These are phyloP conservation scores for Chimonanthus salicifolius DNA, from an alignment of 164 flowering plant species.

Conservation along the genomic window DNA sequence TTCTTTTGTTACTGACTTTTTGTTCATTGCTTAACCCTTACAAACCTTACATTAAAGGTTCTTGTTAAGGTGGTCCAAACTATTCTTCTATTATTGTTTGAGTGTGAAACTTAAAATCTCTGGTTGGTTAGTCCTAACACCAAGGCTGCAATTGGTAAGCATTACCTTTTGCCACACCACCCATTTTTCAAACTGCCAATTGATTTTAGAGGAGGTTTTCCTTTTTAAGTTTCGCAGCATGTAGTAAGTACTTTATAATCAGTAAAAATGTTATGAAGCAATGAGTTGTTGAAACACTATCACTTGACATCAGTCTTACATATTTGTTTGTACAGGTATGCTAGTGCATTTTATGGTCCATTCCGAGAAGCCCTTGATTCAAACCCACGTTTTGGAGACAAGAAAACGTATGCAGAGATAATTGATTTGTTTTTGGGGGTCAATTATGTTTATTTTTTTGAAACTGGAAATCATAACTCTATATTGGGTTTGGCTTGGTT, in stretches of 20 bases:
- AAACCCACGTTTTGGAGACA: conserved; percentile 98
- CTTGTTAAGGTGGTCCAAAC: neutral
- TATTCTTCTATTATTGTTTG: too few species aligned
- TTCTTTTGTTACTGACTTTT: neutral
- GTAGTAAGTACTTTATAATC: too few species aligned
- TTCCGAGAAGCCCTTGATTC: conserved; percentile 96
- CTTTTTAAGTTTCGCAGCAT: too few species aligned
- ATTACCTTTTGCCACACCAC: too few species aligned
- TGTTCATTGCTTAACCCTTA: neutral
- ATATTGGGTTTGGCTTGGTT: conserved; percentile 15
- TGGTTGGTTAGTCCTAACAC: too few species aligned
- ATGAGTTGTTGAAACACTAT: neutral
- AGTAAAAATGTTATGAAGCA: neutral
- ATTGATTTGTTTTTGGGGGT: neutral
- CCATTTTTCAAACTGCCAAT: too few species aligned
- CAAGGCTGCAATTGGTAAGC: too few species aligned
- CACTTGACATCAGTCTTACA: neutral
- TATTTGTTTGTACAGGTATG: conserved; percentile 52
- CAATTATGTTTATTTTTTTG: conserved; percentile 2
- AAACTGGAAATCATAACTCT: conserved; percentile 12
- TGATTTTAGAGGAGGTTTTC: too few species aligned
- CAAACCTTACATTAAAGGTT: neutral
- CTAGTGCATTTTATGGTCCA: conserved; percentile 95
- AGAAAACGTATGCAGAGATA: conserved; percentile 64
- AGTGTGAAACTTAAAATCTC: too few species aligned